Conservation (phyloP, 2,329 filamentous ascomycete species). For the Trichoderma pleuroti region DNA sequence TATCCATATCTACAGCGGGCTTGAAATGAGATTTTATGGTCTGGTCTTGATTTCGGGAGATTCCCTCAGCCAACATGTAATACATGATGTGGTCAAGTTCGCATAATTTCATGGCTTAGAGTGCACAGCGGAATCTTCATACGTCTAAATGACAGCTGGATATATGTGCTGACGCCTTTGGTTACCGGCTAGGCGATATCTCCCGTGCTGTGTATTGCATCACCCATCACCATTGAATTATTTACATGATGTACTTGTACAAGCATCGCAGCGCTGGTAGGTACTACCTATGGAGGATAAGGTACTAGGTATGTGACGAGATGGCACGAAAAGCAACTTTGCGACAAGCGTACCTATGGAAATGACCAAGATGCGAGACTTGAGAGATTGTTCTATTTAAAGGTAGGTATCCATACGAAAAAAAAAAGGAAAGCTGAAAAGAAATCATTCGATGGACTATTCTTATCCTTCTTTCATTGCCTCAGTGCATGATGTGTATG, state of each 20-base stretch:
- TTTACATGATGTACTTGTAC: no score
- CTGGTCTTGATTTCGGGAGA: not conserved
- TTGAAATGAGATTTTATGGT: not conserved
- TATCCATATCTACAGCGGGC: not conserved
- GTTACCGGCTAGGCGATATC: fast-evolving
- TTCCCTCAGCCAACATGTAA: not conserved
- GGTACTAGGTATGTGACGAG: no score
- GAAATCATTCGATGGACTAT: not conserved
- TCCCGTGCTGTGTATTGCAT: no score
- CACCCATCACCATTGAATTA: no score
- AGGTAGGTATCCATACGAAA: not conserved
- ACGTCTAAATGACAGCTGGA: not conserved
- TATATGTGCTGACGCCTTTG: not conserved
- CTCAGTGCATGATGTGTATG: not conserved
- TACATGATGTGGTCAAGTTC: not conserved
- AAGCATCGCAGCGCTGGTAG: not conserved
- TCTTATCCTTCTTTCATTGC: not conserved
- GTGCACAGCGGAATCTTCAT: not conserved
- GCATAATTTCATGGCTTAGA: fast-evolving
- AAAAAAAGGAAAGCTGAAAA: not conserved
- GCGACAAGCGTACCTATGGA: not conserved
- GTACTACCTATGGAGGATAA: not conserved
- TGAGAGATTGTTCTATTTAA: not conserved
- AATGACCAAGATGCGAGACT: not conserved
- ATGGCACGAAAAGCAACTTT: not conserved